Conservation (phyloP, 805 yeast genomes). For the Suhomyces canberraensis region DNA sequence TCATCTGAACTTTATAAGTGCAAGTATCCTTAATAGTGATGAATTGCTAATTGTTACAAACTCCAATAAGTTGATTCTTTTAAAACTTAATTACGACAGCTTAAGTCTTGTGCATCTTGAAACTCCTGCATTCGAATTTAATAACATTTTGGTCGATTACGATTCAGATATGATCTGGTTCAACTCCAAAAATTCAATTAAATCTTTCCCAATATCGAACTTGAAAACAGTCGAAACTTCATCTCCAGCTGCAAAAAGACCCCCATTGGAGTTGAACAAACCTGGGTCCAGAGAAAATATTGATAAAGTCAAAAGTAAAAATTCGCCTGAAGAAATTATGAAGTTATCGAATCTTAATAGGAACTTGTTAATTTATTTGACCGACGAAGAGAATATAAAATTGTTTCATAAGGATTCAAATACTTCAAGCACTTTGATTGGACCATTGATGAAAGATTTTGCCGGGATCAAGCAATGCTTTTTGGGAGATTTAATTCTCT, state of each 20-base stretch:
- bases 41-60: constrained; percentile 36
- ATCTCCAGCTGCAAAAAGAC: background rate
- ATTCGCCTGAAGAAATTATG: background rate
- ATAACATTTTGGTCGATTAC: constrained; percentile 19
- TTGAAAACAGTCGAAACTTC: background rate
- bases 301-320: background rate
- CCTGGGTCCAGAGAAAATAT: background rate
- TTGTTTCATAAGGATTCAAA: constrained; percentile 18
- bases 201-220: background rate
- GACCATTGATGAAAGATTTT: constrained; percentile 35
- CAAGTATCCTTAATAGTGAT: constrained; percentile 29
- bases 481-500: constrained; percentile 31
- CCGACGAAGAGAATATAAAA: constrained; percentile 35
- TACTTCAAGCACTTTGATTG: constrained; percentile 21
- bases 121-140: constrained; percentile 14
- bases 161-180: constrained; percentile 25
- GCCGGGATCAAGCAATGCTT: constrained; percentile 36
- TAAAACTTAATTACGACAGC: constrained; percentile 20
- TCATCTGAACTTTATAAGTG: constrained; percentile 48
- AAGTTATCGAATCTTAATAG: background rate
- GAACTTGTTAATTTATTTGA: constrained; percentile 26
- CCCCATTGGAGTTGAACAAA: background rate
- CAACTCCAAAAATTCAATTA: constrained; percentile 8
- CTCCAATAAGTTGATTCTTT: constrained; percentile 29
- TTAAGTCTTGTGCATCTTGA: constrained; percentile 15